Base-by-base conservation (phyloP, 1,284 basidiomycete species). In the Sparassis latifolia region DNA sequence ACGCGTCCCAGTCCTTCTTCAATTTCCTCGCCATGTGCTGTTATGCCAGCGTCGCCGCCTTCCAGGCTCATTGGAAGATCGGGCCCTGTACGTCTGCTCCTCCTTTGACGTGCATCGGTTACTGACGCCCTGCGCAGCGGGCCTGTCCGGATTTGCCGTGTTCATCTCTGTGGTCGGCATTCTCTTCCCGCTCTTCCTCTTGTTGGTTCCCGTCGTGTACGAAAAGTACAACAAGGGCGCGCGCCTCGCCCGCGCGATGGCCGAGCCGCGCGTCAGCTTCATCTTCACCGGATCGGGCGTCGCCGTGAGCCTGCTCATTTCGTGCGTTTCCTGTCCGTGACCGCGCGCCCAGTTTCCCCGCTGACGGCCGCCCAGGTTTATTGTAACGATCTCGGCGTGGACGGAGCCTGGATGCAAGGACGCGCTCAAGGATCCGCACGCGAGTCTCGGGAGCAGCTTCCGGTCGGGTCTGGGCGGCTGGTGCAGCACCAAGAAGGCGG, bases 401-500 rank as follows among this genome's bases (percentile, higher is more conserved):
- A 89, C 89, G 10, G 71, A 92, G 63, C 64, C 86, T 3, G 92
- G 92, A 1, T 96, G 92, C 74, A 94, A 94, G 68, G 75, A 94
- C 57, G 78, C 81, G 2, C 73, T 67, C 48, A 75, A 79, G n/a
- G 89, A 67, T 44, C 66, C 66, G 37, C 57, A 94, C 59, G 82
- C 80, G 0, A 73, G 66, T 45, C 72, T 78, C 12, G 89, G 89
- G 6, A 76, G 84, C 45, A 76, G 70, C 49, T 96, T 86, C 66
- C 79, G 78, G 58, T 74, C 75, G 9, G 89, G 73, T 5, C 72
- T 96, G 4, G 66, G 75, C 9, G 80, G 85, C 1, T 95, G 89
- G 87, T 96, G 92, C 67, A 81, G 75, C 55, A 94, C 92, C 5
- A 94, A 95, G 71, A 92, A 91, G 62, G 92, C 92, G 3, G 88